These are phyloP conservation scores for Talaromyces sp. DNA, from an alignment of 2,329 filamentous ascomycete species.

Conservation along the genomic window DNA sequence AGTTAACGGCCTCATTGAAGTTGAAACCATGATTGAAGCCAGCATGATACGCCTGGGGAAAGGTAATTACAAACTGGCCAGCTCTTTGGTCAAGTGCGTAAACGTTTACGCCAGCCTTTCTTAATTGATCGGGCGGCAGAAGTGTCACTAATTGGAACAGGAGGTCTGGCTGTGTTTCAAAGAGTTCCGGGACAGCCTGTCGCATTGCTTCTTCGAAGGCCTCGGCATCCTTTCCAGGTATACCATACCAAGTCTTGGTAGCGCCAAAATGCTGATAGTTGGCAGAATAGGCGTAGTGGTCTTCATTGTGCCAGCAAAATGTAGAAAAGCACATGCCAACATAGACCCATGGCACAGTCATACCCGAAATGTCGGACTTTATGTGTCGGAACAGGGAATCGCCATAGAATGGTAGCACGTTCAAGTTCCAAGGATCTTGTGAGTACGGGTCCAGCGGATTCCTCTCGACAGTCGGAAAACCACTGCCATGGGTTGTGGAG, in stretches of 20 bases:
- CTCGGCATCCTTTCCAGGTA: conserved; percentile 86
- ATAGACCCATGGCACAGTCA: conserved; percentile 99
- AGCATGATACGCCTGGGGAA: conserved; percentile 93
- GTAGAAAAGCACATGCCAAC: conserved; percentile 99
- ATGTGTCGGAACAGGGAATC: conserved; percentile 96
- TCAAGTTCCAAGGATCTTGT: conserved; percentile 92
- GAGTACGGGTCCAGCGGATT: conserved; percentile 84
- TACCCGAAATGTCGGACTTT: conserved; percentile 96
- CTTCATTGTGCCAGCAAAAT: conserved; percentile 99
- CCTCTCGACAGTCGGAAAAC: conserved; percentile 90
- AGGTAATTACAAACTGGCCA: conserved; percentile 93
- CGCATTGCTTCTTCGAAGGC: conserved; percentile 96
- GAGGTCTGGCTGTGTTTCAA: conserved; percentile 93
- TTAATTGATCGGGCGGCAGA: conserved; percentile 85
- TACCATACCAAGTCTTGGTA: conserved; percentile 99
- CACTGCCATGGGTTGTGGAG: conserved; percentile 94
- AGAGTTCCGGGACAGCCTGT: conserved; percentile 90
- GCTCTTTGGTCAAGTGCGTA: conserved; percentile 95
- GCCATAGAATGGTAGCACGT: conserved; percentile 80
- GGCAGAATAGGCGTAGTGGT: conserved; percentile 95
- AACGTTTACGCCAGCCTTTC: conserved; percentile 87
- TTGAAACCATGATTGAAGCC: conserved; percentile 99
- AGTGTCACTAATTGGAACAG: conserved; percentile 97
- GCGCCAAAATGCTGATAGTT: conserved; percentile 98
- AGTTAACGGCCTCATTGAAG: conserved; percentile 98